Conservation (phyloP, 306 rosid species). For the Glycine soja region DNA sequence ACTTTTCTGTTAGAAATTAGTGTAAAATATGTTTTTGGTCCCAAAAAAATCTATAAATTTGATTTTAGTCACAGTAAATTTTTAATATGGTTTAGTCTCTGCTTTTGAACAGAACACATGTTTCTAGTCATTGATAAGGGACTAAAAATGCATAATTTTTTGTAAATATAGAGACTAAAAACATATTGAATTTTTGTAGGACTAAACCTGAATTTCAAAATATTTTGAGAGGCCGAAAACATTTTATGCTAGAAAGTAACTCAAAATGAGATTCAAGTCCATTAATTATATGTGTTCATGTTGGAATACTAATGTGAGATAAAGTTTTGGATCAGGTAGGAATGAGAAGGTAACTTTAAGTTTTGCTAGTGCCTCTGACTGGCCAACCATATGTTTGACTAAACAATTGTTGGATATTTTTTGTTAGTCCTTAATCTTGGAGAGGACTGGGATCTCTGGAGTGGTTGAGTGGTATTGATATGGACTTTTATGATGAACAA, state of each 20-base stretch:
- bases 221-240: no score
- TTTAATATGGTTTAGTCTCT: no score
- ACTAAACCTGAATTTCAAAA: neutral
- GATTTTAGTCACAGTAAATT: no score
- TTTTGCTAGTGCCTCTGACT: no score
- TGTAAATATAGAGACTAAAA: neutral
- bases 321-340: neutral
- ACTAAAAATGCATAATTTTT: neutral
- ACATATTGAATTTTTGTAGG: neutral
- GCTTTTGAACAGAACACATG: neutral
- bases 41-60: neutral
- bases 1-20: neutral
- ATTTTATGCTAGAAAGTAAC: neutral
- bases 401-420: neutral
- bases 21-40: neutral
- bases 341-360: no score
- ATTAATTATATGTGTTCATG: neutral
- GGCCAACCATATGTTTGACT: neutral
- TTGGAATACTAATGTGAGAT: no score
- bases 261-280: neutral
- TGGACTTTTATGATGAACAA: neutral
- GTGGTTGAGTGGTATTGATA: neutral
- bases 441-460: neutral
- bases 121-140: neutral
- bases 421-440: neutral